Evolutionary conservation across 345 rosid species (phyloP), one percentile per base, ranked within the genome.

Genomic region (Cardiospermum halicacabum): DNA sequence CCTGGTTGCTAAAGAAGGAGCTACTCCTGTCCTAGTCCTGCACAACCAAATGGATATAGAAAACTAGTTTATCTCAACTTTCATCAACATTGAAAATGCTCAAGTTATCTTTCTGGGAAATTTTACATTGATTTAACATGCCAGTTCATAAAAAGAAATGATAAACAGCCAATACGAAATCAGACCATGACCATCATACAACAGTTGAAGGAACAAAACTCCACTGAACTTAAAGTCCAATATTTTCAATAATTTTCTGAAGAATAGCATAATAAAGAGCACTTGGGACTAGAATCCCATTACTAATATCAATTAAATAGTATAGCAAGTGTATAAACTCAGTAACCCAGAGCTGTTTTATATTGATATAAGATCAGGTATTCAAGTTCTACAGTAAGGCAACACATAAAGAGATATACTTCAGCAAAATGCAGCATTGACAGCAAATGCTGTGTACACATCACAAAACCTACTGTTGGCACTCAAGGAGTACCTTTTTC

Each of bases 1-100:
- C 74, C 97, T 85, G 56, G 86, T 75, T 64, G 86, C 85, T 74
- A 94, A 77, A 53, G 94, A 66, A 76, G 92, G 91, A 67, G 67
- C 66, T 57, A 53, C 82, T 59, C 85, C 85, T 11, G 72, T 72
- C 80, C 78, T 84, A 43, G 92, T 74, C 72, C 99, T 94, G 85
- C 56, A 69, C 18, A 69, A 64, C 39, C 1, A 34, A 34, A 5
- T 5, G 57, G 62, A 68, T 72, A 28, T 21, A 54, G 4, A 26
- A 31, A 49, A 53, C n/a, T 39, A 5, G 28, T 42, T n/a, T 2
- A 16, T n/a, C 60, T n/a, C 60, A 19, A 19, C 18, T 65, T 28
- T 25, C 55, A 63, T 65, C 61, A 22, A 43, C 31, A 11, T 36
- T 1, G 19, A 36, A 53, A 58, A 30, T 19, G 24, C 51, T 59